Base-by-base conservation (phyloP, 345 rosid genomes). In the Salix exigua region DNA sequence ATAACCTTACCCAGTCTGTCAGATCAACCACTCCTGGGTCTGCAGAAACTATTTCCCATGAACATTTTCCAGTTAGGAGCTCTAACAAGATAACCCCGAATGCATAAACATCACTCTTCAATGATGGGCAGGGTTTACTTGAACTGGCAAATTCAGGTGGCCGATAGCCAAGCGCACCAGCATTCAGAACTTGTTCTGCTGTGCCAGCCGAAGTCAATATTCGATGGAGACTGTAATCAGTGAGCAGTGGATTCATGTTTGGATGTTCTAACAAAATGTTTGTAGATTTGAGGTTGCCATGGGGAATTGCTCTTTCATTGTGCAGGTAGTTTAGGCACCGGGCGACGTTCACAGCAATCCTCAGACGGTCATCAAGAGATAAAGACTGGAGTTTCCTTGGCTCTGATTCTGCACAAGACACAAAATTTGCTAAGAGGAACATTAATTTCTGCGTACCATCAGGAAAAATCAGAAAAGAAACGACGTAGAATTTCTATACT, bases 61-160 rank as follows among this genome's bases (percentile, higher is more conserved):
- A 86, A 25, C 92, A 75, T 66, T 82, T 91, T 35, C 98, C 94
- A 0, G 92, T 90, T 40, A 94, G 73, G 71, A 94, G 88, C 91
- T 94, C 98, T 69, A 94, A 66, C 80, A 94, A 70, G 75, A 91
- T 83, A 65, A 90, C 90, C 66, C 97, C 98, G 38, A 89, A 94
- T 63, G 98, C 95, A 73, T 89, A 94, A 30, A 91, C 97, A 40
- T 94, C 98, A 28, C 98, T 89, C 85, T 88, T 94, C 42, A 91
- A 69, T n/a, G 98, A 94, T 5, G 97, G 98, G 68, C 89, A 89
- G 2, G 98, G 97, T 81, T 87, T 92, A 55, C 83, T 88, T 37
- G 91, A 89, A 90, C 94, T 89, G 4, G 92, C 91, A 50, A 94
- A 94, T 85, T 94, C 98, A 38, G 98, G 97, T 0, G 98, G 98